Conservation (phyloP, 305 asterid genomes). For the Rubia tinctorum region DNA sequence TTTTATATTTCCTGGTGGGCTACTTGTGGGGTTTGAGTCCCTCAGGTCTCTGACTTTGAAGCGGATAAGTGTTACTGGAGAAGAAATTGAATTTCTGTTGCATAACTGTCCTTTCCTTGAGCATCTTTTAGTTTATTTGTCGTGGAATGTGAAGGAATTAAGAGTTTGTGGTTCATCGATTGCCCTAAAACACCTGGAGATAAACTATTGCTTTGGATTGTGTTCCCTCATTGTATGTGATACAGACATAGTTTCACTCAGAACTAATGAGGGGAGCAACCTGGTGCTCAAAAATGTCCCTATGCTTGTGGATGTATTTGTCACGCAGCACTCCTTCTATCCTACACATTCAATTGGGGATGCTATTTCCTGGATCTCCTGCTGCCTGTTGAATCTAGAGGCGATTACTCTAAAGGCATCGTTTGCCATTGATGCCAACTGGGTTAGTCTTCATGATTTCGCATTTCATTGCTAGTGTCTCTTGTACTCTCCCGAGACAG, state of each 20-base stretch:
- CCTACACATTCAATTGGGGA: neutral
- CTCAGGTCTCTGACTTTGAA: neutral
- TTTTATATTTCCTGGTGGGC: neutral
- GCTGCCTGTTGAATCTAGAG: slow-evolving; percentile 1
- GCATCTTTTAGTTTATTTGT: neutral
- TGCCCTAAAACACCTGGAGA: slow-evolving; percentile 17
- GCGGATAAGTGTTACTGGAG: neutral
- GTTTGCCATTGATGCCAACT: no score
- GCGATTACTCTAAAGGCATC: no score
- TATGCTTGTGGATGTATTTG: slow-evolving; percentile 13
- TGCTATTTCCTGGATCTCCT: slow-evolving; percentile 4
- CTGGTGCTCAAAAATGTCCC: slow-evolving; percentile 14
- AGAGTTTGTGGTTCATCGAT: slow-evolving; percentile 6
- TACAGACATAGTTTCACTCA: slow-evolving; percentile 13
- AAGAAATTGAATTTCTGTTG: neutral
- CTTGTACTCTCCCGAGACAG: no score
- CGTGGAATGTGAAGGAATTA: neutral
- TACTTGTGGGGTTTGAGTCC: neutral
- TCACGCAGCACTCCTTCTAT: neutral
- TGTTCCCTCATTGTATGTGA: slow-evolving; percentile 2
- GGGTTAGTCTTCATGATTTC: no score
- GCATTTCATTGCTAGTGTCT: no score
- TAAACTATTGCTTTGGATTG: neutral
- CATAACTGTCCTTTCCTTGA: neutral
- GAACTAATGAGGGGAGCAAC: neutral